Evolutionary conservation across 805 yeast genomes (phyloP).

Genomic region (Candida awuae): DNA sequence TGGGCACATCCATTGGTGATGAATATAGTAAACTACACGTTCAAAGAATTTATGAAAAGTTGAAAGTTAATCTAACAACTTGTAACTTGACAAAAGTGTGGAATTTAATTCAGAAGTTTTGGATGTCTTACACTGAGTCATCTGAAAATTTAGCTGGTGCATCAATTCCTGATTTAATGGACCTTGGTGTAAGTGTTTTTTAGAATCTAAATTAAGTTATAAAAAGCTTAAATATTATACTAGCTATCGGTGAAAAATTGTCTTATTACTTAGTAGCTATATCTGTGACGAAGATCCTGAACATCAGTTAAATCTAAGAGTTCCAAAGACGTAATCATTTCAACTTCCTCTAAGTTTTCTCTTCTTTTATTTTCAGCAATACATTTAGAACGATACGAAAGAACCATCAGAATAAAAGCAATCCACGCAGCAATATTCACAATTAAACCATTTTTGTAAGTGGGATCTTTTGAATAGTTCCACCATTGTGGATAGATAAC

Average conservation of each 20-base stretch:
- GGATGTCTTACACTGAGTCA: not conserved
- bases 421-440: conserved; percentile 41
- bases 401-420: conserved; percentile 12
- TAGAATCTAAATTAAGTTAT: not conserved
- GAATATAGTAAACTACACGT: not conserved
- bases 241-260: too few relatives aligned
- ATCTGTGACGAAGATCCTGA: conserved; percentile 21
- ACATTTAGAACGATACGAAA: conserved; percentile 22
- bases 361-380: conserved; percentile 21
- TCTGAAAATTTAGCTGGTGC: not conserved
- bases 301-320: conserved; percentile 24
- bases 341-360: conserved; percentile 13
- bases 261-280: conserved; percentile 19
- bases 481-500: conserved; percentile 66
- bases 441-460: conserved; percentile 47
- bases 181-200: conserved; percentile 1
- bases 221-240: not conserved
- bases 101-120: conserved; percentile 1
- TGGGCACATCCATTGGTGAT: not conserved
- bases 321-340: conserved; percentile 16
- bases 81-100: conserved; percentile 2
- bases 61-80: not conserved
- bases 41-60: not conserved
- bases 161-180: not conserved
- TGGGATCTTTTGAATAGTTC: conserved; percentile 45